Evolutionary conservation across 257 asterid genomes (phyloP), one percentile per base, ranked within the genome.

Genomic region (Ophiorrhiza pumila): DNA sequence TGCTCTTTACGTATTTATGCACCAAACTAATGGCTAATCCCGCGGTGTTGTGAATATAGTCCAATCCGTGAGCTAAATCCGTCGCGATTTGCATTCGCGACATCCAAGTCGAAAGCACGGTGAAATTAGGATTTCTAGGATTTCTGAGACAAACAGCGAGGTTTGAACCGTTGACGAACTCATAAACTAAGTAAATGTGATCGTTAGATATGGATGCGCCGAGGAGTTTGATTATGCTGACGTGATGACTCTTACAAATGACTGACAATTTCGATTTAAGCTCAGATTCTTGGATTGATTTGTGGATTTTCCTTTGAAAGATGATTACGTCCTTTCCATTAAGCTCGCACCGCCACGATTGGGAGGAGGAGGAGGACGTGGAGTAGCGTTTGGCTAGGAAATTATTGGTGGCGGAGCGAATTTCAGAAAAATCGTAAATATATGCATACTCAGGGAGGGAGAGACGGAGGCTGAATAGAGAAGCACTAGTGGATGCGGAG

Each of bases 1-100:
- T 95, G 84, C 94, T 85, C 82, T 92, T 95, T n/a, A 95, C 83
- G 81, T 95, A 89, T 62, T 95, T 95, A 83, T 95, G 98, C 39
- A 89, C 95, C 86, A 89, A 77, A 49, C 79, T 87, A 32, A 87
- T 78, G 79, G 87, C 84, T 45, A 86, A 59, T 9, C 99, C 98
- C 34, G 97, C 95, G 39, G 83, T 89, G 35, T 80, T 86, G 79
- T 92, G 99, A 27, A 90, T 92, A 77, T 95, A 95, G 35, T 95
- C 97, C 74, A 92, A 84, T 29, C 94, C 98, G 68, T 92, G 91
- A 1, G 97, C 98, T 15, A 92, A 80, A 53, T 95, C 98, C 0
- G 97, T 86, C 3, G 96, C 96, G 72, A 95, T 83, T 78, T 95
- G 96, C 83, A 95, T 84, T 29, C 99, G 87, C 50, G 98, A 92